Conservation (phyloP, 176 grass and related monocot species). For the Phoenix dactylifera region DNA sequence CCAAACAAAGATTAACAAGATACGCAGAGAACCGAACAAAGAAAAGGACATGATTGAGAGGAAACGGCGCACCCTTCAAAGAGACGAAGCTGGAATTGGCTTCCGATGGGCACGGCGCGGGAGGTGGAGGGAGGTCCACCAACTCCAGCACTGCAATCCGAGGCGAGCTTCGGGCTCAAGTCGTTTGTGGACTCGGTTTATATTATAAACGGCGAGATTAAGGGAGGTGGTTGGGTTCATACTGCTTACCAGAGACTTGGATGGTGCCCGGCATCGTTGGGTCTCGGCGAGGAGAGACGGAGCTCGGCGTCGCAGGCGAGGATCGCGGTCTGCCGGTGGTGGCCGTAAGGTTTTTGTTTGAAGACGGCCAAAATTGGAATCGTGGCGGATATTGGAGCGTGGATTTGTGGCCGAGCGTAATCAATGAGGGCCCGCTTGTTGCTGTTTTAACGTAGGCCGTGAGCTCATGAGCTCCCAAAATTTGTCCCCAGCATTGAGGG, state of each 20-base stretch:
- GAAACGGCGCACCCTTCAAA: slow-evolving; percentile 11
- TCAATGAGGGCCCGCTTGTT: no score
- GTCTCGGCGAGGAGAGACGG: not conserved
- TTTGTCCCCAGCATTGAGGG: no score
- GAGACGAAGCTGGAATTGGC: slow-evolving; percentile 8
- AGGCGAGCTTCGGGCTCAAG: not conserved
- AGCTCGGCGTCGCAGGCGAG: not conserved
- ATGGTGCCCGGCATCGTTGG: slow-evolving; percentile 16
- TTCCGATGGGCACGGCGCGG: not conserved
- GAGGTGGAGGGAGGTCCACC: slow-evolving; percentile 7
- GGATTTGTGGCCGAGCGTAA: no score
- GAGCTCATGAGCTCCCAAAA: no score
- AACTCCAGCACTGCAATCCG: slow-evolving; percentile 18
- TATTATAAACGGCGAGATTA: not conserved
- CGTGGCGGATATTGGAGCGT: no score
- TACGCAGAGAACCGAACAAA: not conserved
- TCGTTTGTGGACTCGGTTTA: no score
- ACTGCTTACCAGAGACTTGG: slow-evolving; percentile 3
- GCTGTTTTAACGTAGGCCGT: no score
- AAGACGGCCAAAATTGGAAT: no score
- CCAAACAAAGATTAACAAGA: not conserved
- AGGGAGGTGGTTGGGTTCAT: not conserved
- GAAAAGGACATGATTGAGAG: not conserved
- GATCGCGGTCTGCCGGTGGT: no score
- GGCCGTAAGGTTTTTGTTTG: no score